Evolutionary conservation across 1,284 basidiomycete species (phyloP).

Genomic region (Ceratobasidium sp.): DNA sequence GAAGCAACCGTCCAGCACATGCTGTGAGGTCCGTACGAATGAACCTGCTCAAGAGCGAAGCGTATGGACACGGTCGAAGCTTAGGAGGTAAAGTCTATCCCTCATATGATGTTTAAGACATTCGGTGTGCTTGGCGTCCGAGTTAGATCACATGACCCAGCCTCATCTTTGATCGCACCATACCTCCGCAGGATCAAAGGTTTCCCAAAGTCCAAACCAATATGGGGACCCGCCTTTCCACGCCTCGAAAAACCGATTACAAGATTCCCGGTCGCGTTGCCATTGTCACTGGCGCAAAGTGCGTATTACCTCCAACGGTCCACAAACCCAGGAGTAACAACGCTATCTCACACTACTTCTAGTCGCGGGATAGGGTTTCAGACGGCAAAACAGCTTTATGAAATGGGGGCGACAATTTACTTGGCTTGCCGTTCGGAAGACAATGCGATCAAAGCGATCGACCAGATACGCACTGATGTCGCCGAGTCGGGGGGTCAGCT

Average conservation of each 20-base stretch:
- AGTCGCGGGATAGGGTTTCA: slow-evolving; percentile 14
- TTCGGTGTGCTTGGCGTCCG: too few species aligned
- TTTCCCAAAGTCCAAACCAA: too few species aligned
- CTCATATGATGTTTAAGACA: too few species aligned
- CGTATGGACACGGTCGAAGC: too few species aligned
- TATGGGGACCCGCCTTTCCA: neutral
- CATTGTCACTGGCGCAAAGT: slow-evolving; percentile 1
- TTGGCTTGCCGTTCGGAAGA: neutral
- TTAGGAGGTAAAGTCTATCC: too few species aligned
- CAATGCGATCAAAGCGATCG: neutral
- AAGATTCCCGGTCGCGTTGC: neutral
- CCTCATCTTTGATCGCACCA: too few species aligned
- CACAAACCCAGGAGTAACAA: neutral
- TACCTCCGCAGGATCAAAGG: too few species aligned
- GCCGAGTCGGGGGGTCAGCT: neutral
- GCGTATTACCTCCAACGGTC: neutral
- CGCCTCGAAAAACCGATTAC: neutral
- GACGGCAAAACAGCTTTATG: slow-evolving; percentile 17
- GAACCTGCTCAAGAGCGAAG: too few species aligned
- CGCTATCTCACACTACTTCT: neutral
- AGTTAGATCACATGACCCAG: too few species aligned
- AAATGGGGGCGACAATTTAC: slow-evolving; percentile 16
- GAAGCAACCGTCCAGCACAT: too few species aligned
- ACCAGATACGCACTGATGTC: neutral
- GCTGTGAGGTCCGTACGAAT: too few species aligned